These are phyloP conservation scores for Selenicereus undatus DNA, from an alignment of 148 eudicot species.

Conservation along the genomic window DNA sequence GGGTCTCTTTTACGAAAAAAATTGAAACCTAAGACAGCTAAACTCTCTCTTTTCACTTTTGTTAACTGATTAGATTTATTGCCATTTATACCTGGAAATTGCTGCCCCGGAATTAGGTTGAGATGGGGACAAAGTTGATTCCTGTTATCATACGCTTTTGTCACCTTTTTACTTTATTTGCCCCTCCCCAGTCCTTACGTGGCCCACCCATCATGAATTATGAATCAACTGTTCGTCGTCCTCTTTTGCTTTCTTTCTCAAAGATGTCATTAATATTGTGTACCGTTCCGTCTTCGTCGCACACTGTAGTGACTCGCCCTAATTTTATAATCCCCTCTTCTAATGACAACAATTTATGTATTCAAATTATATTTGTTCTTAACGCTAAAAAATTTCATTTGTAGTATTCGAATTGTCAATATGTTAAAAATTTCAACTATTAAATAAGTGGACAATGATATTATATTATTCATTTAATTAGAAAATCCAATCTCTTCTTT, in stretches of 20 bases:
- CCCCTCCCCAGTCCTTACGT: background rate
- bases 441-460: no score
- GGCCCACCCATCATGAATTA: background rate
- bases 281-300: background rate
- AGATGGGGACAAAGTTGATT: background rate
- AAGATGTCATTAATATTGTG: background rate
- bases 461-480: no score
- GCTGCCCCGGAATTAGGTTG: constrained; percentile 4
- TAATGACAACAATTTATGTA: no score
- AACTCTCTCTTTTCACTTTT: constrained; percentile 1
- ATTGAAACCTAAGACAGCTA: constrained; percentile 2
- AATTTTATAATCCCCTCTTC: no score
- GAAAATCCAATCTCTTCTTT: no score
- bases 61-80: constrained; percentile 1
- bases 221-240: background rate
- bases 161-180: background rate
- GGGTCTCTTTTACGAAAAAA: background rate
- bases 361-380: no score
- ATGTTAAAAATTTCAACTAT: no score
- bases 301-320: no score
- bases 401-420: no score
- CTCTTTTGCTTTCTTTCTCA: background rate
- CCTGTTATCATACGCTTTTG: background rate
- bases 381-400: no score
- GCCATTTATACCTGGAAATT: constrained; percentile 3